phyloP scores from a whole-genome alignment of 805 yeast genomes.

The Metschnikowia arizonensis region DNA sequence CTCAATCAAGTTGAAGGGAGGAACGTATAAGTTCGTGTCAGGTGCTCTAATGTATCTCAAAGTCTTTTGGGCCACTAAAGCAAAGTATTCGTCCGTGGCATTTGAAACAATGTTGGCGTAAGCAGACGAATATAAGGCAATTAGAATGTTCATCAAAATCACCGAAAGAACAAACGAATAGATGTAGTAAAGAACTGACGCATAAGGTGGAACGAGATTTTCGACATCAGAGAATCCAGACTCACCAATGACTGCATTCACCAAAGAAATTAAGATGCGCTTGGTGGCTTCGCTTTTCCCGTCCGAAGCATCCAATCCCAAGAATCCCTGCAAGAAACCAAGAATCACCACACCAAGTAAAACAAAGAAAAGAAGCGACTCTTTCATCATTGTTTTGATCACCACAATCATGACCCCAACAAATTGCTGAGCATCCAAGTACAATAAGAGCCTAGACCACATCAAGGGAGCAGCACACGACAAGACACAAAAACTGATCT shows the following conservation, averaged over 20 bases:
- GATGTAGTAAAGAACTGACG: conserved; percentile 69
- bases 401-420: conserved; percentile 89
- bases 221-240: conserved; percentile 69
- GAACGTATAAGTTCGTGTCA: conserved; percentile 77
- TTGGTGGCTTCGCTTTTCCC: conserved; percentile 74
- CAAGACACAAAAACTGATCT: conserved; percentile 61
- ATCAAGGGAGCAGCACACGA: conserved; percentile 82
- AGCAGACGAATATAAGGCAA: conserved; percentile 83
- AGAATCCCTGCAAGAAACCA: conserved; percentile 82
- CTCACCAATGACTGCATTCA: conserved; percentile 69
- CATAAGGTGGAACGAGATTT: conserved; percentile 79
- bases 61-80: conserved; percentile 79
- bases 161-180: conserved; percentile 74
- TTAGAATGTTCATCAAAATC: conserved; percentile 72
- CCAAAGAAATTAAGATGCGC: conserved; percentile 57
- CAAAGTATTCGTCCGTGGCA: conserved; percentile 81
- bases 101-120: conserved; percentile 76
- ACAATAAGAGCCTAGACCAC: conserved; percentile 77
- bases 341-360: conserved; percentile 63
- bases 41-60: conserved; percentile 84
- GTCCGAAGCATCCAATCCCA: conserved; percentile 85
- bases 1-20: conserved; percentile 79
- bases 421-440: conserved; percentile 72
- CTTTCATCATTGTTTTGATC: conserved; percentile 80
- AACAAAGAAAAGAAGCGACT: conserved; percentile 77